Conservation (phyloP, 176 grass and related monocot species). For the Hordeum marinum region DNA sequence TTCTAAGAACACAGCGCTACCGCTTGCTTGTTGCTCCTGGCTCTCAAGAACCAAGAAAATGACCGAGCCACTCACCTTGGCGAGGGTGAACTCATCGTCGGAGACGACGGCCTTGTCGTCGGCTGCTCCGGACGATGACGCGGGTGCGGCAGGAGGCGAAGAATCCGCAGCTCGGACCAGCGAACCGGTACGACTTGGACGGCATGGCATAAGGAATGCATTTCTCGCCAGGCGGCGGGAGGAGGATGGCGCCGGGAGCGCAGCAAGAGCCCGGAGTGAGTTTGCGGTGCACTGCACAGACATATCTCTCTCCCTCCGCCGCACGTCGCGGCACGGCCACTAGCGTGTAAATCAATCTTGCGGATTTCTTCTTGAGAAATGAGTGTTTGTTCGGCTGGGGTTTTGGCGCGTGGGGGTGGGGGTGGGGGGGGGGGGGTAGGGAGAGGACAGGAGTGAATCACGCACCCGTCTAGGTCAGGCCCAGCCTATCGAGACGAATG, state of each 20-base stretch:
- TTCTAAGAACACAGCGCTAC: not conserved
- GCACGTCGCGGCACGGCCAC: not conserved
- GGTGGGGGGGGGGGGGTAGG: too few relatives aligned
- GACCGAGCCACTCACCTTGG: constrained; percentile 40
- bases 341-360: not conserved
- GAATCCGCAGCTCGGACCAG: constrained; percentile 50
- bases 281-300: constrained; percentile 29
- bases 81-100: constrained; percentile 77
- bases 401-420: too few relatives aligned
- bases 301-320: constrained; percentile 13
- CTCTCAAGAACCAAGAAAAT: constrained; percentile 14
- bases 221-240: not conserved
- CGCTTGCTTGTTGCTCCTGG: not conserved
- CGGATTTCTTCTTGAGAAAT: not conserved
- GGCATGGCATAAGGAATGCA: not conserved
- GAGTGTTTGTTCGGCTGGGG: not conserved
- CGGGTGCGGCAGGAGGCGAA: constrained; percentile 25
- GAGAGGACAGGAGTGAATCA: too few relatives aligned
- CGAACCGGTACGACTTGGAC: constrained; percentile 4
- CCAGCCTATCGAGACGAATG: too few relatives aligned
- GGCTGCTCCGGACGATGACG: constrained; percentile 18
- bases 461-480: too few relatives aligned
- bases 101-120: constrained; percentile 46
- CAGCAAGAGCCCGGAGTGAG: constrained; percentile 27
- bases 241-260: constrained; percentile 14